Conservation (phyloP, 2,329 filamentous ascomycete species). For the Claviceps paspali region DNA sequence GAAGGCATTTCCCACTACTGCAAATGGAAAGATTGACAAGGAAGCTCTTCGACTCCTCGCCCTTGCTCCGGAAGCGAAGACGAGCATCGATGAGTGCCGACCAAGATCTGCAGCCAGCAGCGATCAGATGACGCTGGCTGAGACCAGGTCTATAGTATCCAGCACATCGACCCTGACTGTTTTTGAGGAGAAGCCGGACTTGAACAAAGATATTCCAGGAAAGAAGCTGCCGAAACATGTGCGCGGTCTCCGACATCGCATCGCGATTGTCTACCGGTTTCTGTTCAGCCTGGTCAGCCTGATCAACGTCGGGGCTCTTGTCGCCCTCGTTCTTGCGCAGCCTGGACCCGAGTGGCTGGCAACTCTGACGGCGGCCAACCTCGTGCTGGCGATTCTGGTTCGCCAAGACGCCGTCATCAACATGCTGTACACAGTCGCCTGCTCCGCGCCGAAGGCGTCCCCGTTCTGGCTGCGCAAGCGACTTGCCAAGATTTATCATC, state of each 20-base stretch:
- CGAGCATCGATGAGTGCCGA: conserved; percentile 1
- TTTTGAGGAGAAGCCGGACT: conserved; percentile 15
- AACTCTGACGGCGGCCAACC: conserved; percentile 31
- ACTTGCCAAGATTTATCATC: conserved; percentile 35
- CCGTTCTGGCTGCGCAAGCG: conserved; percentile 33
- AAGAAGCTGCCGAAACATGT: conserved; percentile 25
- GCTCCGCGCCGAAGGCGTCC: conserved; percentile 27
- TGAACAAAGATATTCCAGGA: conserved; percentile 20
- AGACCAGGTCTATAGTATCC: conserved; percentile 16
- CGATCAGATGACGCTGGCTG: conserved; percentile 11
- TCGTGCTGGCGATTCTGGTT: conserved; percentile 33
- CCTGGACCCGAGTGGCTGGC: conserved; percentile 22
- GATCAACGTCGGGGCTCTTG: conserved; percentile 32
- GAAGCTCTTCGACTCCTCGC: conserved; percentile 23
- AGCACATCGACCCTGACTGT: conserved; percentile 17
- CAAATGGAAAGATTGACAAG: conserved; percentile 44
- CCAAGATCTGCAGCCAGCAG: conserved; percentile 3
- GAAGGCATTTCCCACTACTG: conserved; percentile 30
- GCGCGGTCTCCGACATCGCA: conserved; percentile 25
- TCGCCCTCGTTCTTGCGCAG: conserved; percentile 23
- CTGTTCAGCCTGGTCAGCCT: conserved; percentile 39
- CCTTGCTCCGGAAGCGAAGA: conserved; percentile 4
- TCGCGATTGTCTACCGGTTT: conserved; percentile 39
- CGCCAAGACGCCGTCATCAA: conserved; percentile 40
- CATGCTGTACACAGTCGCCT: conserved; percentile 28